phyloP scores from a whole-genome alignment of 371 early-diverging fungal species.

The Nematocida sp. region DNA sequence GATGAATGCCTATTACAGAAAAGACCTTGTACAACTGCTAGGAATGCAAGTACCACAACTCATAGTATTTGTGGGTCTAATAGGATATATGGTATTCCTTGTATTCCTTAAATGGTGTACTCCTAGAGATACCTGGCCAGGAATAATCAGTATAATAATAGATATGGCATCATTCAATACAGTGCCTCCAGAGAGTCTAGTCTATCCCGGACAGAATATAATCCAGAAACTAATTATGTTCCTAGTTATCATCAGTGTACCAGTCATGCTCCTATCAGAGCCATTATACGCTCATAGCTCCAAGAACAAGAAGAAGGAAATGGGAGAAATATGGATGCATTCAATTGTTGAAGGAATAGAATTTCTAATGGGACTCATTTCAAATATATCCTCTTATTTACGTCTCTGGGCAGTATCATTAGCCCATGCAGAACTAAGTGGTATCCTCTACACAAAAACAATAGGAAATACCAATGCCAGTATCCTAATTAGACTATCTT shows the following conservation, averaged over 20 bases:
- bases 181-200: slow-evolving; percentile 75
- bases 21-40: slow-evolving; percentile 72
- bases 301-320: slow-evolving; percentile 45
- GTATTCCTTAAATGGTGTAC: slow-evolving; percentile 92
- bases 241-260: slow-evolving; percentile 78
- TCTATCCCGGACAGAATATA: slow-evolving; percentile 66
- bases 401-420: slow-evolving; percentile 98
- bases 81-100: slow-evolving; percentile 84
- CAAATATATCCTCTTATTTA: slow-evolving; percentile 96
- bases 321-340: slow-evolving; percentile 67
- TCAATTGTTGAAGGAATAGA: slow-evolving; percentile 97
- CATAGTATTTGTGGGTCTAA: slow-evolving; percentile 78
- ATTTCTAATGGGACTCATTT: slow-evolving; percentile 89
- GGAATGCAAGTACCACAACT: slow-evolving; percentile 85
- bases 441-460: slow-evolving; percentile 90
- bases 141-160: slow-evolving; percentile 88
- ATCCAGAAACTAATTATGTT: slow-evolving; percentile 77
- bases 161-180: slow-evolving; percentile 80
- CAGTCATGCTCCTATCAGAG: slow-evolving; percentile 94
- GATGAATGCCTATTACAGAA: slow-evolving; percentile 80
- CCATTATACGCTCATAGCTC: slow-evolving; percentile 65
- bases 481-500: slow-evolving; percentile 70
- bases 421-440: slow-evolving; percentile 95
- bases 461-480: slow-evolving; percentile 68
- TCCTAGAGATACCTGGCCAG: slow-evolving; percentile 73